Evolutionary conservation across 805 yeast genomes (phyloP), one percentile per base, ranked within the genome.

Genomic region (Zygosaccharomyces gambellarensis): DNA sequence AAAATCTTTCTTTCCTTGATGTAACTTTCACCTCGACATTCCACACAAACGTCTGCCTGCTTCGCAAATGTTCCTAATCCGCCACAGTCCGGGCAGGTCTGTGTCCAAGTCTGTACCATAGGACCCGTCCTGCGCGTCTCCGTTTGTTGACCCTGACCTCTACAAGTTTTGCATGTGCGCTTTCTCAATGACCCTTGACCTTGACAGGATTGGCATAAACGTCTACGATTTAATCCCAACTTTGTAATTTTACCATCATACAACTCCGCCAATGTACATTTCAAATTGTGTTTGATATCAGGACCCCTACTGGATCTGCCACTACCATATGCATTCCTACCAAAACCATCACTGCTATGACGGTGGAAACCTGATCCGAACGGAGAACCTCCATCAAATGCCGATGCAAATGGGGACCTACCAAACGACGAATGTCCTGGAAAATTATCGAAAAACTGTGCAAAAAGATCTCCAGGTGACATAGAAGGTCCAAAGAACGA

Each of bases 181-280:
- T 39, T 41, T 44, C 48, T 44, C 12, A 46, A 17, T 2, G 77
- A 82, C 4, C 88, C 89, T 27, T 58, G 58, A 1, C 83, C 87
- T 10, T 69, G 52, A 59, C 90, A 84, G 0, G 51, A 50, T 1
- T 59, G 48, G 61, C 90, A 84, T 34, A 71, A 60, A 2, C 77
- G 65, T 34, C 72, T 74, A 56, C 77, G 77, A 3, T 78, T 76
- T 10, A 84, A 67, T 43, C 78, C 79, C 23, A 84, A 69, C 63
- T 78, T 82, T 29, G 79, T 64, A 1, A 67, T 67, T 56, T 80
- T 82, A 2, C 90, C 90, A 32, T 60, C 67, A 58, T 79, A 82
- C 51, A 83, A 68, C 46, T 84, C 88, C 5, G 70, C 73, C 43
- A 84, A 63, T 0, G 80, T 61, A 39, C 83, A 79, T 25, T 70